These are phyloP conservation scores for Citrus unshiu DNA, from an alignment of 345 rosid species.

Conservation along the genomic window DNA sequence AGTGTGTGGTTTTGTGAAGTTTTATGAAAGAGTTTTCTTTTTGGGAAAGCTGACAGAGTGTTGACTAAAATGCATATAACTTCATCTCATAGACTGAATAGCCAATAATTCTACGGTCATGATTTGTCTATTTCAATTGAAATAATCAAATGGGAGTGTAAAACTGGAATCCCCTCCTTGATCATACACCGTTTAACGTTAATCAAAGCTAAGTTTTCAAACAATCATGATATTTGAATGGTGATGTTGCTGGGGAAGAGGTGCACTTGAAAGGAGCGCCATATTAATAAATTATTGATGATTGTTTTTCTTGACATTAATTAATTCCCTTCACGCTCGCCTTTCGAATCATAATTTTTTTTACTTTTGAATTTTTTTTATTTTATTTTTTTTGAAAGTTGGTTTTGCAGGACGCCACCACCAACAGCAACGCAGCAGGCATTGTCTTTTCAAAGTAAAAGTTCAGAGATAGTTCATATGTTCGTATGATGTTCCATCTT, in stretches of 20 bases:
- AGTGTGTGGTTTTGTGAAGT: constrained; percentile 24
- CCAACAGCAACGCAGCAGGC: not conserved
- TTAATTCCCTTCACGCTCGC: constrained; percentile 42
- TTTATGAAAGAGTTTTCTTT: constrained; percentile 27
- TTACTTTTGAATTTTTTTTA: not conserved
- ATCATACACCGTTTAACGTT: constrained; percentile 13
- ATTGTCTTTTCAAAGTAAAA: constrained; percentile 20
- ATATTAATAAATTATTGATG: not conserved
- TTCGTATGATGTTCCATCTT: constrained; percentile 16
- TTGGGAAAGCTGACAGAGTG: constrained; percentile 48
- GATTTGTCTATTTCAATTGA: constrained; percentile 21
- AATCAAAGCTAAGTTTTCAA: not conserved
- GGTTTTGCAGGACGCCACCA: constrained; percentile 13
- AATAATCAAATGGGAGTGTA: not conserved
- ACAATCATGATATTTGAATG: not conserved
- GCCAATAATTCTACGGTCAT: constrained; percentile 37
- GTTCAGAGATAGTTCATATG: not conserved
- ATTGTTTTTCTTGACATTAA: not conserved
- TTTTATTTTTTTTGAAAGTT: not conserved
- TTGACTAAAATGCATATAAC: constrained; percentile 36
- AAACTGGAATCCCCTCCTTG: not conserved
- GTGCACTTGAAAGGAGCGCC: not conserved
- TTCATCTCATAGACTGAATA: not conserved
- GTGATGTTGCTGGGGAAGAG: not conserved
- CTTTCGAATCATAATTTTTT: constrained; percentile 16